Base-by-base conservation (phyloP, 2,329 filamentous ascomycete species). In the Dothidotthia symphoricarpi region DNA sequence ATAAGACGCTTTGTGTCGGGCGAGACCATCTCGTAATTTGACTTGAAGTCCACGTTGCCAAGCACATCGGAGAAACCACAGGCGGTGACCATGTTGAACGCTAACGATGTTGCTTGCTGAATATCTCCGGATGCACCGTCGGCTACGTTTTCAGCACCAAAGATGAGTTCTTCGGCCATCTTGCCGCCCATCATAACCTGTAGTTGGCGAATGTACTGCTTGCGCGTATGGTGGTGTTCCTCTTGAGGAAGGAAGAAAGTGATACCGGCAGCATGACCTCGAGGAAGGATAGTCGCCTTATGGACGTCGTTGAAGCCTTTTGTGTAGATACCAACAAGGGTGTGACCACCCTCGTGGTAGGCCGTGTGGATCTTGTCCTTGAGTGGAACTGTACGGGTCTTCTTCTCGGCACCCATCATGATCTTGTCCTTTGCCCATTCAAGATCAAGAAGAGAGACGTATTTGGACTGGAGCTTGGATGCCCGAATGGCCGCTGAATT, bases 371-470 rank as follows among this genome's bases (percentile, higher is more conserved):
- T 80, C 73, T 94, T 97, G 71, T 98, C 93, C 71, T 95, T 89
- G 49, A 91, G 82, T 28, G 85, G 86, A 39, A 98, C 91, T 39
- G 96, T 80, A 70, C 91, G 88, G 53, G 85, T 95, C 65, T 83
- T 86, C 62, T 85, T 82, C 71, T 98, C 93, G 2, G 91, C 87
- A 25, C 93, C 93, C 88, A 98, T 95, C 66, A 95, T 85, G 36
- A 98, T 87, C 71, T 93, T 93, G 73, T 98, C 93, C 70, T 95
- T 97, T 40, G 93, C 93, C 90, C 91, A 98, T 55, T 96, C 90
- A 49, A 97, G 83, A 61, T 97, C 89, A 24, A 77, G 69, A 67
- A 88, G 85, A 10, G 79, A 78, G 36, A 98, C 87, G 30, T 83
- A 78, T 42, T 75, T 75, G 26, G 85, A 79, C 69, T 90, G 93